Evolutionary conservation across 768 basidiomycete species (phyloP), one percentile per base, ranked within the genome.

Genomic region (Lactarius quietus): DNA sequence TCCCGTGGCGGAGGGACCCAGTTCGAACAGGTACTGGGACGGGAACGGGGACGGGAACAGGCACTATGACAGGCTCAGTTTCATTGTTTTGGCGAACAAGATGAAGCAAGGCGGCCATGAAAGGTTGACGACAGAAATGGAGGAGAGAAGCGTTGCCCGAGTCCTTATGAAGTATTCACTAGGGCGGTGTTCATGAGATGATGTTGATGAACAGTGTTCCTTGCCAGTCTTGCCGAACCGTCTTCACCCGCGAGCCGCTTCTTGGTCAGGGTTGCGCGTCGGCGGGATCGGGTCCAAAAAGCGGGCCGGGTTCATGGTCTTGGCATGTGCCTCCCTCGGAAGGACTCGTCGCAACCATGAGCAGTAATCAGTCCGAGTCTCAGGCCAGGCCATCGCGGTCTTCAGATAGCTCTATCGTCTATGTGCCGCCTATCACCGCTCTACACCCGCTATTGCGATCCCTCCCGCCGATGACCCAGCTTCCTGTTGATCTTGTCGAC

Each of bases 401-500:
- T 33, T 54, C 18, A n/a, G 38, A 57, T 17, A 57, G 59, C 26
- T 23, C 59, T 48, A 31, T 31, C 3, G 39, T 66, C 57, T 33
- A 54, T 15, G 6, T 66, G 29, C 57, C 65, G 23, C 65, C 65
- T 33, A 61, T 62, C 33, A 43, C 57, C 12, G 29, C 29, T 36
- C 23, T 58, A 38, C 61, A 70, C 57, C 69, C 69, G 8, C 67
- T 74, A 6, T 61, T 73, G 23, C 60, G 68, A 6, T 69, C 70
- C 10, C 63, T 70, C n/a, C 59, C 60, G 4, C 57, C 64, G 5
- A 53, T 72, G 3, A 70, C 74, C 9, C 62, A 74, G 15, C 79
- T 88, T 1, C 86, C 88, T 2, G 45, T 75, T 10, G 87, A 89
- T 63, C 80, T 90, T 26, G 70, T 86, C 15, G 78, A 85, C 38